These are phyloP conservation scores for Phyllosticta capitalensis DNA, from an alignment of 2,329 filamentous ascomycete genomes.

Conservation along the genomic window DNA sequence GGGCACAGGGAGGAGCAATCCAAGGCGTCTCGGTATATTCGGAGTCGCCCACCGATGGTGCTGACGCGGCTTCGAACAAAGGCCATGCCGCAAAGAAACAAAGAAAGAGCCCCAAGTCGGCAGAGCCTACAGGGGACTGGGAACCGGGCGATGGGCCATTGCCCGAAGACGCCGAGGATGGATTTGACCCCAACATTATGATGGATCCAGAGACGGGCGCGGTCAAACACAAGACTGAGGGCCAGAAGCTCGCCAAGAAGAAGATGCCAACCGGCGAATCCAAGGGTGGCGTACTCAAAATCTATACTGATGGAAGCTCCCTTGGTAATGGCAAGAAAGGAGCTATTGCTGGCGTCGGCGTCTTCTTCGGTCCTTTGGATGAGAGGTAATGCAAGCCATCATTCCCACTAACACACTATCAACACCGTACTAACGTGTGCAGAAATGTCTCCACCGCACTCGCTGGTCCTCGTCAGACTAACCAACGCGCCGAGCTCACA, in stretches of 20 bases:
- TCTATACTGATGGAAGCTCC: constrained; percentile 56
- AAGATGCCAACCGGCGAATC: constrained; percentile 33
- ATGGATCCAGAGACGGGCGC: constrained; percentile 45
- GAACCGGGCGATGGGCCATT: constrained; percentile 46
- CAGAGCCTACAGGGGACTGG: constrained; percentile 20
- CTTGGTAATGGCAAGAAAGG: constrained; percentile 47
- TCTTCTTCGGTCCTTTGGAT: constrained; percentile 54
- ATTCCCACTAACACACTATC: not conserved
- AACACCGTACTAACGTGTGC: constrained; percentile 4
- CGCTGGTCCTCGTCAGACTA: constrained; percentile 68
- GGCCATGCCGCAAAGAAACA: constrained; percentile 26
- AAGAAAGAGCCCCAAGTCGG: constrained; percentile 24
- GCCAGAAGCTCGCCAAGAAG: constrained; percentile 39
- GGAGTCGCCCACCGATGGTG: constrained; percentile 11
- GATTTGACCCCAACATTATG: constrained; percentile 50
- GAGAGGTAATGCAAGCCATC: constrained; percentile 35
- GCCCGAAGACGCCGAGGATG: constrained; percentile 47
- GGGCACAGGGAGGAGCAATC: constrained; percentile 13
- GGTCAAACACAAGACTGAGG: constrained; percentile 46
- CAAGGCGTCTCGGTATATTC: constrained; percentile 20
- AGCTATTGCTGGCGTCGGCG: constrained; percentile 52
- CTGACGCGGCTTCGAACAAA: constrained; percentile 17
- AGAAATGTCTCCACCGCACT: constrained; percentile 71
- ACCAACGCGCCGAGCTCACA: constrained; percentile 86
- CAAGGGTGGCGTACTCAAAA: constrained; percentile 43